Evolutionary conservation across 768 basidiomycete genomes (phyloP), one percentile per base, ranked within the genome.

Genomic region (Porphyrellus cyaneotinctus): DNA sequence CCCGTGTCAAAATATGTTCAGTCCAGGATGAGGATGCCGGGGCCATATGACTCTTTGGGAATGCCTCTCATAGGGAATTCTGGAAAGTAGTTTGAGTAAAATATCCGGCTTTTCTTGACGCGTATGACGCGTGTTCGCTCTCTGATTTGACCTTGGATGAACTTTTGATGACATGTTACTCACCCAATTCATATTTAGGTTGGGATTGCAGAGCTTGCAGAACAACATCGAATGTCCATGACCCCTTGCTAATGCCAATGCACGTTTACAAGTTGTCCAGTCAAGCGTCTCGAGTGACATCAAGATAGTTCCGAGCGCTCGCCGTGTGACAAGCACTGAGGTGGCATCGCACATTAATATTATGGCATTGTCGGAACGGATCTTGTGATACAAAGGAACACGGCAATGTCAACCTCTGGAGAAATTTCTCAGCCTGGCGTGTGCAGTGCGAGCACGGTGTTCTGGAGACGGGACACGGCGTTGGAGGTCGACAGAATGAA

Each of bases 21-120:
- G 15, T 85, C 87, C 30, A 14, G 11, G 86, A 88, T 85, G 87
- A 69, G 56, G 45, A 58, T 49, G 70, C 87, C 88, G 88, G 87
- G 88, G 88, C 88, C 88, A 90, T 84, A 87, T 82, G 88, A 89
- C 83, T 61, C 84, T 85, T 75, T 67, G 71, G 64, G 69, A 65
- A 61, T 56, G n/a, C 41, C 59, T 61, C 54, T 58, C 26, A 9
- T 18, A 24, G 45, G 51, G 47, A 35, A 26, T 53, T 57, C 62
- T 49, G 32, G 64, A 37, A 66, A 67, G 65, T 23, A 37, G 66
- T 20, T 51, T 61, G 65, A 68, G 49, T 58, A 47, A 4, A 47
- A 31, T 17, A 11, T 32, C 66, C 65, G 66, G 66, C 36, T 44
- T 38, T 35, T 51, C 23, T 33, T 31, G 22, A 53, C 53, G 48